These are phyloP conservation scores for Fusarium sp. DNA, from an alignment of 2,329 filamentous ascomycete species.

Conservation along the genomic window DNA sequence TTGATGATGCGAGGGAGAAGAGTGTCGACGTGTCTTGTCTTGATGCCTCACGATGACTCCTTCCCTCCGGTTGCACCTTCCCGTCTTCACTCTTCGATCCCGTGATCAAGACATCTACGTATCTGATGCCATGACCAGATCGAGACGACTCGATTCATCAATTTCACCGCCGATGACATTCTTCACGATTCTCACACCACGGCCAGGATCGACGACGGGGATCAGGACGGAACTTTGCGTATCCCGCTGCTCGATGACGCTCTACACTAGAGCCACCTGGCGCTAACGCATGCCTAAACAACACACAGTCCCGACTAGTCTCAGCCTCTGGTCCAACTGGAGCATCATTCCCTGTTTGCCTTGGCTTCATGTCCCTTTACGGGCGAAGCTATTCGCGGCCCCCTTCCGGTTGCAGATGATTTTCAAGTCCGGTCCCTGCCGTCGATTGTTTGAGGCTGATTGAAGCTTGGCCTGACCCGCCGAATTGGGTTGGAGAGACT, in stretches of 20 bases:
- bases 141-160: background rate
- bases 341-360: constrained; percentile 24
- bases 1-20: background rate
- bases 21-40: constrained; percentile 1
- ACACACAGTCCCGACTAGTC: constrained; percentile 20
- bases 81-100: background rate
- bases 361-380: constrained; percentile 6
- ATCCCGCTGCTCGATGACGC: constrained; percentile 28
- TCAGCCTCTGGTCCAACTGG: constrained; percentile 15
- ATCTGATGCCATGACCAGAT: constrained; percentile 16
- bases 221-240: constrained; percentile 32
- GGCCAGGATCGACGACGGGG: constrained; percentile 31
- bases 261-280: constrained; percentile 2
- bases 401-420: constrained; percentile 22
- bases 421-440: background rate
- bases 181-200: constrained; percentile 1
- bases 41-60: constrained; percentile 7
- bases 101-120: background rate
- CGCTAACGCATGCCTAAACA: constrained; percentile 27
- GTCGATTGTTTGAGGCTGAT: background rate
- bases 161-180: constrained; percentile 15
- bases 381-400: constrained; percentile 17
- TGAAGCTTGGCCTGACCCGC: constrained; percentile 24
- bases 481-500: constrained; percentile 15
- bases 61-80: background rate